Evolutionary conservation across 495 filamentous ascomycete species (phyloP).

Genomic region (Aspergillus heteromorphus): DNA sequence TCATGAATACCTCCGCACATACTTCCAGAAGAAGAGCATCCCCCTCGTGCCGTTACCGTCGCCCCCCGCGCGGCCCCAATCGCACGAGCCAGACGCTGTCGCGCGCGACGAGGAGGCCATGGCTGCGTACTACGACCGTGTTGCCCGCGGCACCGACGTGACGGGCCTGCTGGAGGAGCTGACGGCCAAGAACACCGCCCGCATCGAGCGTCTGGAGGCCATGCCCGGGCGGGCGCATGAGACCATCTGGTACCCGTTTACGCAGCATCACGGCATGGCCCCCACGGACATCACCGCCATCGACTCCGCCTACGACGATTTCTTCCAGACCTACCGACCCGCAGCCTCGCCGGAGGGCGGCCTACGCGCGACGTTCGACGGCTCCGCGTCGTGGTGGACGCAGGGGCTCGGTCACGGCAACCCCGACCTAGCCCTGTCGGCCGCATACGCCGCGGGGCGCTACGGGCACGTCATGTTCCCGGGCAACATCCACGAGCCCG

Average conservation of each 20-base stretch:
- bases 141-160: constrained; percentile 31
- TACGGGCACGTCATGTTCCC: constrained; percentile 87
- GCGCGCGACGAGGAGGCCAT: constrained; percentile 49
- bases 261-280: constrained; percentile 61
- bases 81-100: constrained; percentile 23
- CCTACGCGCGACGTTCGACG: constrained; percentile 64
- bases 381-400: constrained; percentile 82
- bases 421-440: constrained; percentile 58
- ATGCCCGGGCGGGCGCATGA: constrained; percentile 54
- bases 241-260: constrained; percentile 77
- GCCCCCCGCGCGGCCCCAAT: constrained; percentile 42
- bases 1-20: constrained; percentile 55
- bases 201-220: constrained; percentile 50
- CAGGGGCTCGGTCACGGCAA: constrained; percentile 76
- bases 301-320: constrained; percentile 70
- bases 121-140: constrained; percentile 50
- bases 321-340: constrained; percentile 55
- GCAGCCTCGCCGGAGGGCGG: constrained; percentile 9
- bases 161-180: constrained; percentile 42
- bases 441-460: constrained; percentile 72
- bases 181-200: constrained; percentile 38
- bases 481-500: constrained; percentile 65
- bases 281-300: constrained; percentile 59
- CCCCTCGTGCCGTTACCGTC: constrained; percentile 45
- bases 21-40: constrained; percentile 56